phyloP scores from a whole-genome alignment of 1,284 basidiomycete genomes.

The Cystobasidium pallidum region DNA sequence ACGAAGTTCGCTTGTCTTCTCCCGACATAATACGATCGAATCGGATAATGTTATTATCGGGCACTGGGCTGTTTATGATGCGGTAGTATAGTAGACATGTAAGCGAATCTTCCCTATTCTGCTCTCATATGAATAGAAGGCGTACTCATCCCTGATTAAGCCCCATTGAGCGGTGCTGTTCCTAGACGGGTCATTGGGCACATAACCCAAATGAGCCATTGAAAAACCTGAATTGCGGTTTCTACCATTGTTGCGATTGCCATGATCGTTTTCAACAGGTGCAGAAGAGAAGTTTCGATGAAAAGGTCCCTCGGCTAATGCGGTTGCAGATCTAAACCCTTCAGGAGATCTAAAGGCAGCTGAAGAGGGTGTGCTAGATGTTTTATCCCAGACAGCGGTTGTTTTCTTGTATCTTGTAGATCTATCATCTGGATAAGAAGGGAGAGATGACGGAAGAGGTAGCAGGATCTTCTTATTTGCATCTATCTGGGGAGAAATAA shows the following conservation, averaged over 20 bases:
- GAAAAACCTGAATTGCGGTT: background rate
- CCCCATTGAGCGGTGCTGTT: constrained; percentile 26
- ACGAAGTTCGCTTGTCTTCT: constrained; percentile 73
- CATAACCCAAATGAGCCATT: constrained; percentile 28
- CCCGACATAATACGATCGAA: constrained; percentile 72
- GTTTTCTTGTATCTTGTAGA: constrained; percentile 17
- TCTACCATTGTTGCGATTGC: background rate
- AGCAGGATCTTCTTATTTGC: background rate
- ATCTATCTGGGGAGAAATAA: background rate
- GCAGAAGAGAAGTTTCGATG: background rate
- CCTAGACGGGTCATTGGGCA: constrained; percentile 26
- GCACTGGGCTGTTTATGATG: constrained; percentile 48
- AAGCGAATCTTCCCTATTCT: background rate
- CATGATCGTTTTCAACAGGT: background rate
- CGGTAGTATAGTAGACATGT: background rate
- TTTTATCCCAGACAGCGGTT: background rate
- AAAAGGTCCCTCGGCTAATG: constrained; percentile 6
- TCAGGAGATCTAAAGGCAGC: constrained; percentile 3
- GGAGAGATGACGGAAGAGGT: constrained; percentile 2
- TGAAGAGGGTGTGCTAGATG: constrained; percentile 4
- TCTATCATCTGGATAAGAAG: constrained; percentile 20
- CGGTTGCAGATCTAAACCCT: constrained; percentile 39
- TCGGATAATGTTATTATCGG: constrained; percentile 70
- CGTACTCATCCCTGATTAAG: constrained; percentile 42
- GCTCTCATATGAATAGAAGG: background rate